These are phyloP conservation scores for Saccharomycopsis synnaedendra DNA, from an alignment of 805 yeast species.

Conservation along the genomic window DNA sequence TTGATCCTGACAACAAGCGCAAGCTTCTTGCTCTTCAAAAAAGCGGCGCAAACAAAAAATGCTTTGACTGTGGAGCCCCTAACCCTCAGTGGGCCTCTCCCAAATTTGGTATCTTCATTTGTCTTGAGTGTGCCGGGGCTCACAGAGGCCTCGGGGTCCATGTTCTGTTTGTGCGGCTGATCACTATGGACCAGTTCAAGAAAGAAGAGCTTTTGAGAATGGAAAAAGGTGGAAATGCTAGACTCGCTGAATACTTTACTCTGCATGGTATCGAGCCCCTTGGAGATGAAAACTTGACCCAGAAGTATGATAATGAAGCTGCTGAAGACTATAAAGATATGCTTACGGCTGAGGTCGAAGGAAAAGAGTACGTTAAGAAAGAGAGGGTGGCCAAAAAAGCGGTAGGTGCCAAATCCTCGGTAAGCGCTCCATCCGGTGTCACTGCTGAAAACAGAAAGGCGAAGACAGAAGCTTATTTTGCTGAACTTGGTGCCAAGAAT, in stretches of 20 bases:
- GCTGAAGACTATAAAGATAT: constrained; percentile 88
- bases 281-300: constrained; percentile 30
- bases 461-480: constrained; percentile 76
- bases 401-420: background rate
- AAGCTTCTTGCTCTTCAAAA: constrained; percentile 69
- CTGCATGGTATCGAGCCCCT: constrained; percentile 56
- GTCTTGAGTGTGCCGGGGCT: constrained; percentile 95
- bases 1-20: constrained; percentile 87
- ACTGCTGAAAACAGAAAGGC: constrained; percentile 26
- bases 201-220: constrained; percentile 80
- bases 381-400: constrained; percentile 3
- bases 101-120: constrained; percentile 92
- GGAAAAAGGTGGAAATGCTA: constrained; percentile 91
- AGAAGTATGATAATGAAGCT: constrained; percentile 77
- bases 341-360: constrained; percentile 66
- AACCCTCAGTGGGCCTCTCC: constrained; percentile 99
- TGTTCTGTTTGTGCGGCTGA: constrained; percentile 89
- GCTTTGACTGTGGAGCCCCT: constrained; percentile 91
- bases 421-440: background rate
- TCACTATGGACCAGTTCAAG: constrained; percentile 98
- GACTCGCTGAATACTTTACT: constrained; percentile 56
- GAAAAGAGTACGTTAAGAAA: constrained; percentile 52
- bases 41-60: constrained; percentile 70
- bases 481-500: constrained; percentile 64
- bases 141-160: constrained; percentile 97